Evolutionary conservation across 2,329 filamentous ascomycete genomes (phyloP), one percentile per base, ranked within the genome.

Genomic region (Aspergillus brunneoviolaceus): DNA sequence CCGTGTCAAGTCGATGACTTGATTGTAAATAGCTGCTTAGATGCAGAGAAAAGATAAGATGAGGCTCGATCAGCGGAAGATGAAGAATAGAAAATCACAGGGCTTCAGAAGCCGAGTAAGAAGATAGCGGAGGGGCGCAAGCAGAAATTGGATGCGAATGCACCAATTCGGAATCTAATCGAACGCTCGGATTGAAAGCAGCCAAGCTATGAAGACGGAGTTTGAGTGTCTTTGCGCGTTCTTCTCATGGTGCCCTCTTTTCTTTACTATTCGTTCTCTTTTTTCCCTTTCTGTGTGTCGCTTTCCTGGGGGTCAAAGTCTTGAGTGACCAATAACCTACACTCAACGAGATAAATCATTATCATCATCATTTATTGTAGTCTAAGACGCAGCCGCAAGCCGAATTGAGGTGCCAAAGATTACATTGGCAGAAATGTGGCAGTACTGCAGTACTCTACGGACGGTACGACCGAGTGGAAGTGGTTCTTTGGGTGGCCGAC

Each of bases 401-500:
- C 39, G 16, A 45, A 45, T 45, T 19, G 39, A 45, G 39, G 39
- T 45, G n/a, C 16, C 39, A 45, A 45, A 45, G 2, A 45, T 45
- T 45, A 9, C 39, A 45, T 16, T 45, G 12, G 33, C 11, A 35
- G 14, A 35, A 35, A 29, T 29, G 27, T 29, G 27, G 27, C 27
- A 29, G 27, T 27, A 27, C 25, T 27, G 6, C 25, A 5, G 25
- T 27, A 29, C 27, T 29, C 27, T 29, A 29, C 27, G 27, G 33
- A 29, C 27, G 27, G 33, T 50, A 50, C n/a, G 49, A 50, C 33
- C 5, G 14, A 19, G 9, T 45, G 39, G 16, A 45, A 51, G 55
- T 60, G 55, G 57, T 55, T 65, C 57, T 61, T 54, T 68, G 65
- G 66, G 63, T 63, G 55, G 57, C 62, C 61, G 62, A 62, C 63